Base-by-base conservation (phyloP, 1,284 basidiomycete genomes). In the Ganoderma leucocontextum region DNA sequence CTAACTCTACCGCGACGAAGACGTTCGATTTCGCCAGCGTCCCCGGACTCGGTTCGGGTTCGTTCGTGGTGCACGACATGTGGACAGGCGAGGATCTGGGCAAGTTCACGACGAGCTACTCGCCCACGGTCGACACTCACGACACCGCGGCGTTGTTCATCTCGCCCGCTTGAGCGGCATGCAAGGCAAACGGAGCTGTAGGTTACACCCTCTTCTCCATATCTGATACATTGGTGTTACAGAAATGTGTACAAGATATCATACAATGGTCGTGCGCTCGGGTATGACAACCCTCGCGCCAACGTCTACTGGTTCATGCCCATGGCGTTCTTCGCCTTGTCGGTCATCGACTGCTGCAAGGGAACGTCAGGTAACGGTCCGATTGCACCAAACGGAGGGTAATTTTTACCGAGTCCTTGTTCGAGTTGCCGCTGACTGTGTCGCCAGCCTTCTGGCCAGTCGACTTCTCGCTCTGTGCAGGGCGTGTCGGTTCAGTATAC, bases 61-160 rank as follows among this genome's bases (percentile, higher is more conserved):
- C 66, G 7, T 87, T 81, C 71, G 80, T 77, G 64, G 74, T 88
- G 35, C 85, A 86, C 66, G 86, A 89, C 71, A 88, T 88, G 87
- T 88, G 86, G 86, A 78, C 81, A 12, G 82, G 82, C 7, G 74
- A 73, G 22, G 82, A 86, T 73, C 64, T 87, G 12, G 86, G 84
- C n/a, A 83, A 77, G 1, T 84, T 81, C 71, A 72, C 76, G 6
- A 75, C 76, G 4, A 81, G 73, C 25, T 86, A 83, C 72, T 80
- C 81, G 8, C 74, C 82, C 25, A 81, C 75, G 36, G 78, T 89
- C 53, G 83, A 79, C 5, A 75, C 84, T 0, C 87, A 88, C 73
- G 87, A 89, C 72, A 87, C 85, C 1, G 85, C 79, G 7, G 86
- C 86, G 5, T 58, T 70, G 29, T 39, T 66, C 8, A 53, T 70